Conservation (phyloP, 1,284 basidiomycete genomes). For the Rhodotorula sp. region DNA sequence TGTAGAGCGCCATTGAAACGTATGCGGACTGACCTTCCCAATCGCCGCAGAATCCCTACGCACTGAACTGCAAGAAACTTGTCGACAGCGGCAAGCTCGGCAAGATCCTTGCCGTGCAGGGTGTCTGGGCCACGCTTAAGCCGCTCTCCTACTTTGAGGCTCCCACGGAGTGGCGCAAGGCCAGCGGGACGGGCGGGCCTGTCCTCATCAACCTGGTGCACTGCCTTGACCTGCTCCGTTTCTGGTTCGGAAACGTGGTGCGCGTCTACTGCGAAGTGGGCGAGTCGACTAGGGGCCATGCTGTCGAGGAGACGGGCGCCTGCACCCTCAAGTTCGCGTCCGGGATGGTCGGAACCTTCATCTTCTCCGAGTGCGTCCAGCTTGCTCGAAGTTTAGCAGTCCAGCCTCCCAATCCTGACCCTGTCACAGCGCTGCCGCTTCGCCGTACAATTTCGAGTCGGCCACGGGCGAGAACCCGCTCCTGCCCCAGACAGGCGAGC, state of each 20-base stretch:
- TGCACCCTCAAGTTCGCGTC: constrained; percentile 35
- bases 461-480: constrained; percentile 45
- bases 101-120: constrained; percentile 34
- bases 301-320: constrained; percentile 42
- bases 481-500: constrained; percentile 26
- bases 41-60: constrained; percentile 29
- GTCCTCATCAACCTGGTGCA: constrained; percentile 39
- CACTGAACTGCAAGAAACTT: constrained; percentile 26
- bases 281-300: constrained; percentile 26
- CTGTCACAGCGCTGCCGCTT: constrained; percentile 26
- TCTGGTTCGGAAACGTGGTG: constrained; percentile 39
- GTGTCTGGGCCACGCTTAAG: constrained; percentile 39
- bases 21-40: background rate
- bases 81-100: constrained; percentile 36
- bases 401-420: background rate
- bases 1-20: too few species aligned
- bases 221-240: constrained; percentile 37
- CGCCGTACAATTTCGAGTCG: constrained; percentile 39
- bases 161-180: constrained; percentile 29
- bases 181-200: constrained; percentile 22
- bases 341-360: constrained; percentile 41
- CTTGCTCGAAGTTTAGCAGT: background rate
- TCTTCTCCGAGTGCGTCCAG: constrained; percentile 41
- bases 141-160: constrained; percentile 30
- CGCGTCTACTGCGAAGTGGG: constrained; percentile 41